Percentiles rank a stretch among this genome's conserved stretches.
Evolutionary conservation across 192 early-diverging fungal genomes (phyloP).

Genomic region (Funneliformis geosporum): DNA sequence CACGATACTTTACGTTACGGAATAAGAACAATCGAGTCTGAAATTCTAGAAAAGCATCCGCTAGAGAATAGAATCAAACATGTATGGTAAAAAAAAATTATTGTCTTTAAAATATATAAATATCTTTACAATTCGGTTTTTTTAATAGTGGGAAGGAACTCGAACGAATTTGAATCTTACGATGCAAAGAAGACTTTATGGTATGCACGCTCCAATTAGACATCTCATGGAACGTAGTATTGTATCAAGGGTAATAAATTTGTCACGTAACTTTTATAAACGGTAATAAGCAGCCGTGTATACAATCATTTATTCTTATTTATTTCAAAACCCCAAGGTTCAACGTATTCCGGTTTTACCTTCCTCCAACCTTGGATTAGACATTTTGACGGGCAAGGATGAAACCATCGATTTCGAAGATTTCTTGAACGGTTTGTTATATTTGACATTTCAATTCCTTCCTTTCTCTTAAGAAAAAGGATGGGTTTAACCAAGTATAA

Average conservation of each 20-base stretch:
- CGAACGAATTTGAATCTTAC: slow-evolving; percentile 79
- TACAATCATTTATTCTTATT: no score
- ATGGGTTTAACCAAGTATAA: neutral
- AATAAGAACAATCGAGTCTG: slow-evolving; percentile 58
- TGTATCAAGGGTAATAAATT: slow-evolving; percentile 52
- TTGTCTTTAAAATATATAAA: neutral
- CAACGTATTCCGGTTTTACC: slow-evolving; percentile 58
- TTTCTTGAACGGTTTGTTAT: slow-evolving; percentile 71
- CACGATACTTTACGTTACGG: slow-evolving; percentile 86
- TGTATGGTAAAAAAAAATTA: slow-evolving; percentile 42
- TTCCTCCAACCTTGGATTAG: slow-evolving; percentile 63
- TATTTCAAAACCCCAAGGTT: no score
- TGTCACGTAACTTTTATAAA: neutral
- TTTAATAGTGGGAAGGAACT: slow-evolving; percentile 77
- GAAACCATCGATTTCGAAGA: slow-evolving; percentile 89
- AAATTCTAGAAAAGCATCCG: slow-evolving; percentile 71
- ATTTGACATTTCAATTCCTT: neutral
- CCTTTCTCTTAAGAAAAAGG: neutral
- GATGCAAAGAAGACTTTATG: slow-evolving; percentile 80
- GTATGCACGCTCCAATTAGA: slow-evolving; percentile 89
- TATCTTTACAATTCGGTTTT: no score
- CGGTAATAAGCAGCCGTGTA: neutral
- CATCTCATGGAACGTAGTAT: slow-evolving; percentile 88
- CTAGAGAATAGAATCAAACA: slow-evolving; percentile 74
- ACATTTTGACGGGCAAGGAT: slow-evolving; percentile 89